Base-by-base conservation (phyloP, 176 grass and related monocot species). In the barley (Hordeum vulgare) region DNA sequence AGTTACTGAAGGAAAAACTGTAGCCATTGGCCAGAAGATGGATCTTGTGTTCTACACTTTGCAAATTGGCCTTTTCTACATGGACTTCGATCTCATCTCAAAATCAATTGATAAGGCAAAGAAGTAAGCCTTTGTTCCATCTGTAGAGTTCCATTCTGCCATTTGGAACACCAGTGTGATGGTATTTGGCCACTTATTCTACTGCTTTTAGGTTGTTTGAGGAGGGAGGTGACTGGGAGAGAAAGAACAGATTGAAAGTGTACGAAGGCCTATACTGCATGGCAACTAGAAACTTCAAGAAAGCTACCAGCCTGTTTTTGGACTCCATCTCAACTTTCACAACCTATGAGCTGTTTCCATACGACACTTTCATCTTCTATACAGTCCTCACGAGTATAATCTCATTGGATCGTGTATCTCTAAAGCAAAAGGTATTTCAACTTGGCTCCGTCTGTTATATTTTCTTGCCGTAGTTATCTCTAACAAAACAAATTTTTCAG, bases 251-350 rank as follows among this genome's bases (percentile, higher is more conserved):
- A 13, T 76, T 98, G 80, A 98, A 98, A 88, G 93, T 98, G 28
- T 98, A 98, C 40, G 93, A 98, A 87, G 96, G 87, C 39, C 45
- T 98, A 74, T 94, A 94, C 75, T 95, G 89, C 85, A 95, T 98
- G 96, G 92, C 96, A 47, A 95, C 87, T 5, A 91, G 96, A 82
- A 93, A 98, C 78, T 98, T 98, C 74, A 94, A 95, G 74, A 95
- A 91, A 89, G 96, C 96, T 47, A 89, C 89, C 14, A 90, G 74
- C 87, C 90, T 98, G 78, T 98, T 98, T 87, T 89, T 98, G 25
- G 91, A 98, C 56, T 95, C 96, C n/a, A 98, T 87, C 76, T 98
- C 93, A n/a, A 98, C 96, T 74, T 98, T 98, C 76, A 98, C 93
- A 21, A 95, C 91, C 15, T 98, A 98, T 56, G 96, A 98, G 59